Base-by-base conservation (phyloP, 257 asterid genomes). In the Fraxinus anomala region DNA sequence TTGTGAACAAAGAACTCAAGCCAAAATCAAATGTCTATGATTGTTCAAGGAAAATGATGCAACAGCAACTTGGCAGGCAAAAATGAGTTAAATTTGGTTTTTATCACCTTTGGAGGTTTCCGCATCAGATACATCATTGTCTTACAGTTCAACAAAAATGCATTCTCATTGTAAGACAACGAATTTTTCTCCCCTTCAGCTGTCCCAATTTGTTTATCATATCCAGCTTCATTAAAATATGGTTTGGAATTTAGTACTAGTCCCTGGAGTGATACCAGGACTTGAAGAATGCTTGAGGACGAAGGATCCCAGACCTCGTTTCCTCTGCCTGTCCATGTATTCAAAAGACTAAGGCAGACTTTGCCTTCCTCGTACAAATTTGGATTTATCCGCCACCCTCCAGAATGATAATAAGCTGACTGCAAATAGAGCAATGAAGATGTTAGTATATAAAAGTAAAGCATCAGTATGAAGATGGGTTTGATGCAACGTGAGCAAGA, bases 181-280 rank as follows among this genome's bases (percentile, higher is more conserved):
- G 98, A 96, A 83, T 96, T 93, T 77, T 96, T 96, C 89, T 93
- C 99, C 66, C 98, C 99, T 85, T 96, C 99, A 76, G 99, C 99
- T 37, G 98, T 93, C 80, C 99, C 99, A 14, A 93, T 85, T 89
- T 96, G 99, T 81, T 91, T 96, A 85, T 93, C 99, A 76, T 96
- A 96, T 37, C 99, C 99, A 36, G 99, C 98, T 86, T 96, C 99
- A 47, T 96, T 96, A 72, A 96, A 96, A 82, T 96, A 96, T 30
- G 99, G 99, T 89, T 81, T 92, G 42, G 98, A 82, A 86, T 96
- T 96, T 37, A 96, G 87, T 28, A 96, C 99, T 37, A 96, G 87
- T 81, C 99, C 99, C 81, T 96, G 99, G 81, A 96, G 98, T 47
- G 99, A 96, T 78, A 96, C 99, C 68, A 96, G 92, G 54, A 96